Base-by-base conservation (phyloP, 305 asterid species). In the Plantago coronopus region DNA sequence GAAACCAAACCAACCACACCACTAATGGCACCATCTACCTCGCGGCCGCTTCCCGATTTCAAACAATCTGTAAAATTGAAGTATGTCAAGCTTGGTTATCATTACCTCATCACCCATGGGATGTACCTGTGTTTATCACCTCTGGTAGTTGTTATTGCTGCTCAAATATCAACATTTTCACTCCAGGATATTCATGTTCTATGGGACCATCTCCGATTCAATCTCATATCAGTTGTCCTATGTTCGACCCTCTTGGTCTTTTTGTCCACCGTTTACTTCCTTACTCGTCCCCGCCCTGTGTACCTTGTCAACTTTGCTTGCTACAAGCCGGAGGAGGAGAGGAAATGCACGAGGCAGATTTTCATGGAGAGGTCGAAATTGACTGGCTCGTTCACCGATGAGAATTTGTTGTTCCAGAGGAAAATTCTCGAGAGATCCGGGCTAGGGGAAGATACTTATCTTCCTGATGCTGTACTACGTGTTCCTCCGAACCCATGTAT, bases 81-180 rank as follows among this genome's bases (percentile, higher is more conserved):
- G 78, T 87, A 87, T 72, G 95, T 87, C 70, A 87, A 87, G 80
- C 93, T 87, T 47, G 95, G 95, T 19, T 87, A 87, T 38, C 95
- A 84, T 72, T 72, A 76, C 76, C 84, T 87, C 34, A 82, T 84
- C 31, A 84, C 93, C 27, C 95, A 84, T 78, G 95, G 90, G 51
- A 87, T 84, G 95, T 82, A 67, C 79, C 82, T 87, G 4, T 80
- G 60, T 69, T 68, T 87, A 31, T 80, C 93, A 17, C 94, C 95
- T 11, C 49, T 84, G 7, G 56, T 79, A 59, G 84, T 82, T 27
- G 67, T 84, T 57, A 56, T 80, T 47, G 86, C 84, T 9, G 93
- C 90, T 46, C 95, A 84, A 54, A 6, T 85, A 23, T 81, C 91
- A 16, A 85, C 89, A n/a, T 78, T 85, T 58, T 81, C 96, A 5